Percentiles rank a stretch among this genome's conserved stretches.
Conservation (phyloP, 345 rosid species). For the Adansonia digitata region DNA sequence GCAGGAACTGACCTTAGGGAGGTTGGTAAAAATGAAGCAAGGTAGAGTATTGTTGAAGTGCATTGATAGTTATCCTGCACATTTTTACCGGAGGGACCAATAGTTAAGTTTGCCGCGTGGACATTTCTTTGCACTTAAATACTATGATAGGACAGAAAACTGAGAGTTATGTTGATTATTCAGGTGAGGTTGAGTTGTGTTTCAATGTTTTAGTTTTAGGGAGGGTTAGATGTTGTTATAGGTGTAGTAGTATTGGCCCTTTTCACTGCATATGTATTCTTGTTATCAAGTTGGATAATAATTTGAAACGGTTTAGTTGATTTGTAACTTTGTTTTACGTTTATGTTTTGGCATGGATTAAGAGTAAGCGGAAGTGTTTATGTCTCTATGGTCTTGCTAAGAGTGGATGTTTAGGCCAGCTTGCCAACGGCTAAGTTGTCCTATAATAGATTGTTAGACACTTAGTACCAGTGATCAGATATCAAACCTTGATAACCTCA, state of each 20-base stretch:
- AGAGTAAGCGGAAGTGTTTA: background rate
- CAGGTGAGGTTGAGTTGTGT: background rate
- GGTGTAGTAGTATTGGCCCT: background rate
- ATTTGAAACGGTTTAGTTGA: background rate
- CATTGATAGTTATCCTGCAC: background rate
- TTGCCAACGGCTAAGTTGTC: too few relatives aligned
- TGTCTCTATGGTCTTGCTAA: background rate
- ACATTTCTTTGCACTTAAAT: background rate
- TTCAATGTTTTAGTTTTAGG: background rate
- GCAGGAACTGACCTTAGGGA: background rate
- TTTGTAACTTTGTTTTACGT: background rate
- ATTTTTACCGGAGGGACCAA: background rate
- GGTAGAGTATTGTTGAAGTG: background rate
- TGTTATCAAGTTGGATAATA: conserved; percentile 2
- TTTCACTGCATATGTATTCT: background rate
- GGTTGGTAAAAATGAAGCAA: background rate
- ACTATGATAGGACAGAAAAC: background rate
- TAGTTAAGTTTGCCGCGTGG: background rate
- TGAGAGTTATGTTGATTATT: background rate
- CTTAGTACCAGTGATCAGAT: too few relatives aligned
- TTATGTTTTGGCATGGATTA: background rate
- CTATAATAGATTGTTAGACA: too few relatives aligned
- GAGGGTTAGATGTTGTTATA: background rate
- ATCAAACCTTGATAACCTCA: too few relatives aligned
- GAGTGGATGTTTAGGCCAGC: background rate